phyloP scores from a whole-genome alignment of 23 red algal genomes.

The Chondrus crispus region DNA sequence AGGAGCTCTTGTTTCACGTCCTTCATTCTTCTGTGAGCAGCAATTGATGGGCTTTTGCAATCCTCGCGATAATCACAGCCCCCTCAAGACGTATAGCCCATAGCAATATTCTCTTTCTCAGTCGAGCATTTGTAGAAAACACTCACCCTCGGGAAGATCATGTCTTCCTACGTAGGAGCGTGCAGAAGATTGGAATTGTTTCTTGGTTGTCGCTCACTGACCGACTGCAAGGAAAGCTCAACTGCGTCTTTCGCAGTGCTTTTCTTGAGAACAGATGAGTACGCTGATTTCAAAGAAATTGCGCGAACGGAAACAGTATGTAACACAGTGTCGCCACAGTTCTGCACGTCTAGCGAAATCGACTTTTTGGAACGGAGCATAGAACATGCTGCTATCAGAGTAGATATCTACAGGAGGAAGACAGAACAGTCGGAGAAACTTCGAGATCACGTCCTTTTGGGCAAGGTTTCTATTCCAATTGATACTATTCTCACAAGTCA shows the following conservation, averaged over 20 bases:
- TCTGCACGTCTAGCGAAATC: constrained; percentile 23
- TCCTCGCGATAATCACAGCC: no score
- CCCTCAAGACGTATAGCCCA: no score
- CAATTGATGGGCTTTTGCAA: no score
- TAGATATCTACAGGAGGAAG: constrained; percentile 30
- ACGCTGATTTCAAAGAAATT: neutral
- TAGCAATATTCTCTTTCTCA: no score
- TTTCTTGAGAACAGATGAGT: neutral
- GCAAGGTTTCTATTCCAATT: constrained; percentile 8
- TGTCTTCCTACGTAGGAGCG: neutral
- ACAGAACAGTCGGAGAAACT: constrained; percentile 9
- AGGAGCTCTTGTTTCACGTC: no score
- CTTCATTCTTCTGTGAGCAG: no score
- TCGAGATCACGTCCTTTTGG: constrained; percentile 8
- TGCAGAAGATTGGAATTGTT: constrained; percentile 22
- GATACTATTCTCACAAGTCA: neutral
- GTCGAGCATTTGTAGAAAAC: no score
- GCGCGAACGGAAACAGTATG: constrained; percentile 31
- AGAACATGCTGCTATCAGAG: neutral
- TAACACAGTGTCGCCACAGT: neutral
- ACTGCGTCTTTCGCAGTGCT: constrained; percentile 18
- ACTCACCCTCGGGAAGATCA: no score
- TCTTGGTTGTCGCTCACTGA: neutral
- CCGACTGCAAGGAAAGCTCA: neutral
- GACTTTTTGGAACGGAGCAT: neutral